Conservation (phyloP, 2,329 filamentous ascomycete genomes). For the Xylaria sp. region DNA sequence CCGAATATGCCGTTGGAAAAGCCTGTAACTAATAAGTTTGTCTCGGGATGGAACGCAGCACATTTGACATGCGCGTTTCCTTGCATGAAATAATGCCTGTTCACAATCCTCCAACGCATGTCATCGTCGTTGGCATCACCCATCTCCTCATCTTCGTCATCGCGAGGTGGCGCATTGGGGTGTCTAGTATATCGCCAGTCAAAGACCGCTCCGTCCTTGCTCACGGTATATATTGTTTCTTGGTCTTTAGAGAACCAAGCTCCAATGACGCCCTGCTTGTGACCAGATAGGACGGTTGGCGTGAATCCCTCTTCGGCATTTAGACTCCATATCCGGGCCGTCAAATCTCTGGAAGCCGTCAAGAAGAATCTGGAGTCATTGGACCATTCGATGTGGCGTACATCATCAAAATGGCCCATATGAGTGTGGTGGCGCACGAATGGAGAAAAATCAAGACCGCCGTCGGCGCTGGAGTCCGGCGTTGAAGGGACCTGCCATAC, state of each 20-base stretch:
- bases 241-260: constrained; percentile 97
- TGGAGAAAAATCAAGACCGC: constrained; percentile 88
- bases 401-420: constrained; percentile 80
- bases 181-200: constrained; percentile 77
- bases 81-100: constrained; percentile 91
- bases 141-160: constrained; percentile 56
- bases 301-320: constrained; percentile 81
- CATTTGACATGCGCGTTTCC: constrained; percentile 81
- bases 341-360: constrained; percentile 86
- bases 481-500: constrained; percentile 95
- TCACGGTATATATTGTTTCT: constrained; percentile 92
- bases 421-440: constrained; percentile 86
- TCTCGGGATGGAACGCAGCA: constrained; percentile 79
- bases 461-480: constrained; percentile 70
- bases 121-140: constrained; percentile 58
- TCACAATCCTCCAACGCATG: constrained; percentile 84
- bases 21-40: constrained; percentile 89
- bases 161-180: constrained; percentile 47
- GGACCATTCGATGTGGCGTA: constrained; percentile 89
- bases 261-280: constrained; percentile 83
- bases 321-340: constrained; percentile 90
- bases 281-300: constrained; percentile 83
- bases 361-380: constrained; percentile 94
- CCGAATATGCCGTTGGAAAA: constrained; percentile 94
- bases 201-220: constrained; percentile 95